These are phyloP conservation scores for Didymella pinodella DNA, from an alignment of 2,329 filamentous ascomycete genomes.

Conservation along the genomic window DNA sequence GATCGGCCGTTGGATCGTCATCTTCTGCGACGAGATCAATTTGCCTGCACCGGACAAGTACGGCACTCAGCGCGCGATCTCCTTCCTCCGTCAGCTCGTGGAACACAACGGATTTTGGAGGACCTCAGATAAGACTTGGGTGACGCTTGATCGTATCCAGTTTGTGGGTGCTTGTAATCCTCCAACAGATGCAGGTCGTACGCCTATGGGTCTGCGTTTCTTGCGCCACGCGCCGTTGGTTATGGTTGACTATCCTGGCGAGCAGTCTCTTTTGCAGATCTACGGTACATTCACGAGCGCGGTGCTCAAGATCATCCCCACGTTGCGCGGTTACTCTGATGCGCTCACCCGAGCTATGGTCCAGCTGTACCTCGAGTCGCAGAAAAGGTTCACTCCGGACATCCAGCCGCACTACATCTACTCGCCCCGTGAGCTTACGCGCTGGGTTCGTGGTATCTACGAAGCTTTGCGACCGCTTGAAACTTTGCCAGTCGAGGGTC, in stretches of 20 bases:
- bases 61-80: conserved; percentile 95
- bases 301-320: conserved; percentile 94
- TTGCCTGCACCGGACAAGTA: conserved; percentile 97
- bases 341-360: conserved; percentile 98
- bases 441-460: conserved; percentile 97
- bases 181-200: conserved; percentile 95
- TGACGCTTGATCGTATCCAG: conserved; percentile 95
- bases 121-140: conserved; percentile 96
- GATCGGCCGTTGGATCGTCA: conserved; percentile 95
- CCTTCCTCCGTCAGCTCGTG: conserved; percentile 94
- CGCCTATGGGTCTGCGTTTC: conserved; percentile 91
- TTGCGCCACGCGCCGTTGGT: conserved; percentile 96
- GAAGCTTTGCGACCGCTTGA: conserved; percentile 95
- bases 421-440: conserved; percentile 95
- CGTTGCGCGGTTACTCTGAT: conserved; percentile 93
- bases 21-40: conserved; percentile 99
- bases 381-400: conserved; percentile 91
- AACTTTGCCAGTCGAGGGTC: conserved; percentile 83
- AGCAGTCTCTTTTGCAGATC: conserved; percentile 93
- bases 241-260: conserved; percentile 99
- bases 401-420: conserved; percentile 99
- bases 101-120: conserved; percentile 99
- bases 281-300: conserved; percentile 98
- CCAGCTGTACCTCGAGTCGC: conserved; percentile 91
- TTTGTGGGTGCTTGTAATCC: conserved; percentile 99